Evolutionary conservation across 2,329 filamentous ascomycete species (phyloP).

Genomic region (Neurospora crassa): DNA sequence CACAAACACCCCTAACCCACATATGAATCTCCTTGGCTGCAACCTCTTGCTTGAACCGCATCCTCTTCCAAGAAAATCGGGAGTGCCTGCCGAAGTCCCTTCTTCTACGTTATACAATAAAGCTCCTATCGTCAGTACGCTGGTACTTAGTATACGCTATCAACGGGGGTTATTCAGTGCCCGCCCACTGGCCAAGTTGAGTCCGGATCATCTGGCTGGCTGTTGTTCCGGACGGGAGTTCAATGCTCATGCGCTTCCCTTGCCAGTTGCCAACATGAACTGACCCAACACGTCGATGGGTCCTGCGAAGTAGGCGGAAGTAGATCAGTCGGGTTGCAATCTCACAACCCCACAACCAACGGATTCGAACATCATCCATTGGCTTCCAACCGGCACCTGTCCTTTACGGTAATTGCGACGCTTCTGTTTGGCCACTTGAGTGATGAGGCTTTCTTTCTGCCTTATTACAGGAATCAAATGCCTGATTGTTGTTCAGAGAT

Average conservation of each 20-base stretch:
- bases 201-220: too few relatives aligned
- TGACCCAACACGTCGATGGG: too few relatives aligned
- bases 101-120: not conserved
- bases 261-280: not conserved
- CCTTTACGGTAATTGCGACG: not conserved
- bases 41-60: not conserved
- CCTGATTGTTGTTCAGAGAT: not conserved
- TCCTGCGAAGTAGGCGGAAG: not conserved
- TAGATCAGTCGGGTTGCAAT: not conserved
- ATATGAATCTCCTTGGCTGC: not conserved
- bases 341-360: not conserved
- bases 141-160: too few relatives aligned
- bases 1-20: not conserved
- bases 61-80: not conserved
- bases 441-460: not conserved
- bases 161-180: too few relatives aligned
- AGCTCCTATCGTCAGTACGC: not conserved
- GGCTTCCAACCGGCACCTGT: not conserved
- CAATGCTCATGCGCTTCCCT: not conserved
- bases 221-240: not conserved
- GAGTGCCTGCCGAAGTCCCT: not conserved
- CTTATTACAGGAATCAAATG: not conserved
- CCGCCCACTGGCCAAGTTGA: too few relatives aligned
- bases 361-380: not conserved
- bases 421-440: not conserved